Evolutionary conservation across 1,284 basidiomycete species (phyloP), one percentile per base, ranked within the genome.

Genomic region (Coniophora puteana): DNA sequence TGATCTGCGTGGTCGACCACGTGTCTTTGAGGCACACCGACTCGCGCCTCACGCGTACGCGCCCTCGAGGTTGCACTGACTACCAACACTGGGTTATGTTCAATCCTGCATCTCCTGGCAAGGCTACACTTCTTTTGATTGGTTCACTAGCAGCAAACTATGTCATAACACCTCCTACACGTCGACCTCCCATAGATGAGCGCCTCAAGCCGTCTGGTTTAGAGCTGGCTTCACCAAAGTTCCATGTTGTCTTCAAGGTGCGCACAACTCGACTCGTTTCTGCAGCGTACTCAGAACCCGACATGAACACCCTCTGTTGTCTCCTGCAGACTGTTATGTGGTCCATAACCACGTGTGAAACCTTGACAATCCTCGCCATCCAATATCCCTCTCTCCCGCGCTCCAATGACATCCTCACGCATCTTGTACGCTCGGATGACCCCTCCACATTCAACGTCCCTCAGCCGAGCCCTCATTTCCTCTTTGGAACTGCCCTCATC

Each of bases 401-500:
- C 8, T 35, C 33, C 14, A 18, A 20, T n/a, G 8, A 5, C 16
- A 35, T 35, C 13, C n/a, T 35, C 7, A 10, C 13, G 8, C n/a
- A 8, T 18, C 21, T 35, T 20, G 21, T 35, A 10, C 33, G 21
- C 14, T 5, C 13, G 8, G 17, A 10, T 5, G 33, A n/a, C 17
- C 8, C 23, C 17, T 8, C 16, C 10, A 14, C n/a, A 35, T n/a
- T n/a, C n/a, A n/a, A n/a, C n/a, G 28, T 37, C 22, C 22, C 27
- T 21, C 10, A 36, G 0, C 43, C 44, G 31, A 37, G 53, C 0
- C 41, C 44, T 11, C 3, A 22, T 18, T 49, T 49, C 12, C n/a
- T 51, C 38, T 8, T 20, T 5, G 53, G 53, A 5, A 40, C 30
- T 5, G 1, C 36, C 6, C 36, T 50, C 46, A 34, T 10, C 4